These are phyloP conservation scores for Solanum peruvianum DNA, from an alignment of 257 asterid species.

Conservation along the genomic window DNA sequence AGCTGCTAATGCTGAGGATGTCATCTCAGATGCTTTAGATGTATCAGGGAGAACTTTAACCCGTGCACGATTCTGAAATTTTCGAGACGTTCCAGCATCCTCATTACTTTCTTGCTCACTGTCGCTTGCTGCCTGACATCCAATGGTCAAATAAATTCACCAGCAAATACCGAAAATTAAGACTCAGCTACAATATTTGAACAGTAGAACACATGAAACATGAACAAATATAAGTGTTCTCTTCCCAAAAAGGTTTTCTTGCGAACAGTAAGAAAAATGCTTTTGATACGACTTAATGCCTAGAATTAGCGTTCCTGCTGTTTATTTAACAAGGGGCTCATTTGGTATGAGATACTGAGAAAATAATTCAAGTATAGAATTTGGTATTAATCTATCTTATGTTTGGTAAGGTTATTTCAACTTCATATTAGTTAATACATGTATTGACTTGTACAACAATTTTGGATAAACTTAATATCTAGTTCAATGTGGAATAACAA, in stretches of 20 bases:
- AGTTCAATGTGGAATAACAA: neutral
- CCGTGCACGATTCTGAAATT: constrained; percentile 65
- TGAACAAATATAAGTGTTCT: neutral
- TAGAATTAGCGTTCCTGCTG: neutral
- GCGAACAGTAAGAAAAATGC: neutral
- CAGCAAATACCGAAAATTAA: neutral
- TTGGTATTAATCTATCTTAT: neutral
- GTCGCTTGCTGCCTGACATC: constrained; percentile 70
- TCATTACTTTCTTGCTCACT: constrained; percentile 88
- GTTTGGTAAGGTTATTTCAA: neutral
- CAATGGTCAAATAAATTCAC: constrained; percentile 14
- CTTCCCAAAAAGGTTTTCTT: neutral
- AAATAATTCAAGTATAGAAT: neutral
- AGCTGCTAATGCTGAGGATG: constrained; percentile 37
- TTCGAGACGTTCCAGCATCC: constrained; percentile 66
- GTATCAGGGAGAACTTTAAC: constrained; percentile 48
- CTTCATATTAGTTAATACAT: neutral
- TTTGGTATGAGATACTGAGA: neutral
- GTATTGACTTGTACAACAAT: neutral
- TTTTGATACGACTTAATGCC: neutral
- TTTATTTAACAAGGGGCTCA: neutral
- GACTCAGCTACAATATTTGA: neutral
- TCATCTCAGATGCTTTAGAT: constrained; percentile 39
- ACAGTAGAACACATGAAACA: neutral
- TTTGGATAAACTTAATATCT: neutral